Base-by-base conservation (phyloP, 441 rosid species). In the Euphorbia celastroides region DNA sequence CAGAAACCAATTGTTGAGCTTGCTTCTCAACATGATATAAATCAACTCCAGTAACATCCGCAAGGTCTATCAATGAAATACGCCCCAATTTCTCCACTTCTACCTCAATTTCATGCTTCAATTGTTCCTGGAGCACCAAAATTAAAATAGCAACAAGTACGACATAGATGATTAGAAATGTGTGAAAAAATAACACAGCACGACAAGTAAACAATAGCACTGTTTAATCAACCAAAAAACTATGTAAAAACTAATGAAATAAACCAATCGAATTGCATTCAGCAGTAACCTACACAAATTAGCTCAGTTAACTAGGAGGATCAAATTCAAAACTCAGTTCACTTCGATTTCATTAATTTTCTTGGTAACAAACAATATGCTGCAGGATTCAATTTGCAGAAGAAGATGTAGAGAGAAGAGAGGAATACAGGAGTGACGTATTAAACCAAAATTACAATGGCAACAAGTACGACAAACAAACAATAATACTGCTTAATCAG, bases 11-110 rank as follows among this genome's bases (percentile, higher is more conserved):
- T 12, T 70, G 79, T 22, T 83, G 89, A 54, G 96, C 92, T 81
- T 89, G 97, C 83, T 86, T 91, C 89, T 93, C 99, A 12, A 93
- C 95, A 79, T 93, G 89, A 72, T 82, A 93, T 22, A 93, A 82
- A 82, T 91, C 99, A 72, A 93, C 97, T 52, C 90, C 89, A 20
- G 82, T 88, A 66, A 79, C 73, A 68, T 91, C 96, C 0, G 93
- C 86, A 5, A 94, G 88, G 74, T 94, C 97, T 70, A 94, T 91
- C 66, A 94, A 68, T 0, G 97, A 88, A 66, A 94, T 80, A 31
- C 99, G 99, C 14, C 99, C 96, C 64, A 72, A 38, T 81, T 80
- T 85, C 67, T 76, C 75, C 19, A 94, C 77, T 78, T 84, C 96
- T 7, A 56, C 70, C 63, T 68, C 68, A 54, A 91, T 89, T 73